phyloP scores from a whole-genome alignment of 176 grass and related monocot genomes.

The Echinochloa phyllopogon region DNA sequence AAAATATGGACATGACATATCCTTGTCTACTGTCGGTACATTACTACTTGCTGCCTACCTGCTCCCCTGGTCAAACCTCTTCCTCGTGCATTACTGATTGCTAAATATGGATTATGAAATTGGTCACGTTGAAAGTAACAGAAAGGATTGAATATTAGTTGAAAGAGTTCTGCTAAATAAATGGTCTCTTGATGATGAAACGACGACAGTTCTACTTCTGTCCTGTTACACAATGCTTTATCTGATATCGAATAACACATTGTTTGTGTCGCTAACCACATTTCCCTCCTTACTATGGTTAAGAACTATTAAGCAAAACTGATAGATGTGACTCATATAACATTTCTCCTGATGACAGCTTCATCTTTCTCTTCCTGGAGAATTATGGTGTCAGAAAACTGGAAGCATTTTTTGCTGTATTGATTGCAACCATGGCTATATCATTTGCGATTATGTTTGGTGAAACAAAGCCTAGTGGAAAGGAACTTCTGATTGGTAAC shows the following conservation, averaged over 20 bases:
- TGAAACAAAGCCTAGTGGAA: slow-evolving; percentile 83
- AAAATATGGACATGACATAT: not conserved
- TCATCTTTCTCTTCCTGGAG: slow-evolving; percentile 96
- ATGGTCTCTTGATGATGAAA: not conserved
- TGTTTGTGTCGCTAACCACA: not conserved
- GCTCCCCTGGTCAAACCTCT: slow-evolving; percentile 18
- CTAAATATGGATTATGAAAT: slow-evolving; percentile 10
- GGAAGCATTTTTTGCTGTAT: slow-evolving; percentile 91
- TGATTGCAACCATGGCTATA: slow-evolving; percentile 81
- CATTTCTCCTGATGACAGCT: slow-evolving; percentile 65
- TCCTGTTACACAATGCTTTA: slow-evolving; percentile 28
- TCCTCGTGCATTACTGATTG: slow-evolving; percentile 10
- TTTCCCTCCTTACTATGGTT: not conserved
- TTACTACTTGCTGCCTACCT: slow-evolving; percentile 28
- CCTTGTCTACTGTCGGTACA: slow-evolving; percentile 32
- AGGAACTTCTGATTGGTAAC: slow-evolving; percentile 92
- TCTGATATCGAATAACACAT: slow-evolving; percentile 28
- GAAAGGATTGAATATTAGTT: slow-evolving; percentile 16
- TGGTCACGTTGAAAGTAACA: slow-evolving; percentile 33
- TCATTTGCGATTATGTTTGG: slow-evolving; percentile 96
- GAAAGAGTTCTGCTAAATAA: slow-evolving; percentile 22
- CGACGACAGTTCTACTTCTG: not conserved
- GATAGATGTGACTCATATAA: slow-evolving; percentile 41
- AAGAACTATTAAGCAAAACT: slow-evolving; percentile 10
- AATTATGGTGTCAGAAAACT: slow-evolving; percentile 96